Evolutionary conservation across 306 rosid genomes (phyloP).

Genomic region (Echinosophora koreensis): DNA sequence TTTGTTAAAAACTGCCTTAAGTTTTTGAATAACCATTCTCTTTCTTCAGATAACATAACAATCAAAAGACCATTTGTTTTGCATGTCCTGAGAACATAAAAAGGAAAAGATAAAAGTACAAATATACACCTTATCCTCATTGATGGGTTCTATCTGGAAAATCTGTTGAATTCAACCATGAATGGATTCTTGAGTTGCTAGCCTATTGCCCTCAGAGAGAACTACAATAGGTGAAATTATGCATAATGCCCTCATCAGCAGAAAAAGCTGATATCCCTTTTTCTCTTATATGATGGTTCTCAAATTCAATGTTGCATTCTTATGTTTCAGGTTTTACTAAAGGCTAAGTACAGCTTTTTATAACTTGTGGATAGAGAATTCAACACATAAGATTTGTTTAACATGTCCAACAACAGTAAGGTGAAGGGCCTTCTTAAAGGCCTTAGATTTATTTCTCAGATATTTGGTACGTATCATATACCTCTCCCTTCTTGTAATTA

Average conservation of each 20-base stretch:
- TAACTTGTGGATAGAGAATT: constrained; percentile 9
- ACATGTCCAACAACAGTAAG: constrained; percentile 70
- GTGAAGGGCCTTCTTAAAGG: constrained; percentile 95
- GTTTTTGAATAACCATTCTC: constrained; percentile 39
- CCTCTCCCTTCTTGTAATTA: background rate
- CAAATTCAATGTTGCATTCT: constrained; percentile 35
- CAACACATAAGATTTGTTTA: constrained; percentile 23
- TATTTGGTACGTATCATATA: constrained; percentile 73
- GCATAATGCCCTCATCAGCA: constrained; percentile 1
- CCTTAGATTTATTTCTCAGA: constrained; percentile 86
- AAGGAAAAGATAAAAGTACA: constrained; percentile 25
- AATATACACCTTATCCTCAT: constrained; percentile 6
- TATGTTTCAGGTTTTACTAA: constrained; percentile 29
- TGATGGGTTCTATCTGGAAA: constrained; percentile 38
- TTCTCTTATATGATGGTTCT: background rate
- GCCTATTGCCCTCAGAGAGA: background rate
- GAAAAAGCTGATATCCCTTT: background rate
- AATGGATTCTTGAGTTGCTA: constrained; percentile 31
- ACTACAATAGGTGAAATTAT: background rate
- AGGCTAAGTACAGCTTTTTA: constrained; percentile 5
- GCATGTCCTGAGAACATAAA: constrained; percentile 17
- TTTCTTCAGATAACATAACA: constrained; percentile 39
- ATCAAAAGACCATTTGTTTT: constrained; percentile 19
- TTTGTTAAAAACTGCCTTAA: constrained; percentile 50
- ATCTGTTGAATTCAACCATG: constrained; percentile 38